phyloP scores from a whole-genome alignment of 345 rosid genomes.

The Eutrema japonicum region DNA sequence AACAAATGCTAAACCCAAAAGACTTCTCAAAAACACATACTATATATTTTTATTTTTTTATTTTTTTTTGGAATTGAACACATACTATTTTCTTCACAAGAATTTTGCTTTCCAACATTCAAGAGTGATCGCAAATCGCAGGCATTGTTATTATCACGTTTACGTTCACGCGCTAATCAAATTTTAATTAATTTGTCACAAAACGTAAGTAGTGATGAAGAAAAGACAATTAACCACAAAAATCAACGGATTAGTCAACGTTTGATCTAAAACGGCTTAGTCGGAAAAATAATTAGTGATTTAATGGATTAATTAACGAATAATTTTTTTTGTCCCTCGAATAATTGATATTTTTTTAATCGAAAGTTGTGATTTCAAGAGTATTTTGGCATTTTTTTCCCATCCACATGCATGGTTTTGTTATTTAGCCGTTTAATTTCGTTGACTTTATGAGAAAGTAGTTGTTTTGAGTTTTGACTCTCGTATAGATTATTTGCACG shows the following conservation, averaged over 20 bases:
- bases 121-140: conserved; percentile 1
- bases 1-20: too few relatives aligned
- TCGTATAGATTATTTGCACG: conserved; percentile 7
- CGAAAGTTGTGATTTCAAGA: too few relatives aligned
- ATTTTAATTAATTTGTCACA: background rate
- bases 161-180: background rate
- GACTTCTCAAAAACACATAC: too few relatives aligned
- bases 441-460: conserved; percentile 24
- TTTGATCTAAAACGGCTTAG: too few relatives aligned
- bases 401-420: conserved; percentile 7
- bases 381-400: too few relatives aligned
- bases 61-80: too few relatives aligned
- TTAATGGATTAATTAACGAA: too few relatives aligned
- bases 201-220: conserved; percentile 2
- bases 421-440: background rate
- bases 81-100: background rate
- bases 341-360: too few relatives aligned
- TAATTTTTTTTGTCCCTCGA: too few relatives aligned
- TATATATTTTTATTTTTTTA: too few relatives aligned
- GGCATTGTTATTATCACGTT: conserved; percentile 14
- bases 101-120: background rate
- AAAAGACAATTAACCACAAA: background rate
- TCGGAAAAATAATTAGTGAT: too few relatives aligned
- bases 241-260: too few relatives aligned
- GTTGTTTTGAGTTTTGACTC: conserved; percentile 6